phyloP scores from a whole-genome alignment of 495 filamentous ascomycete species.

The Lasiosphaeria ovina region DNA sequence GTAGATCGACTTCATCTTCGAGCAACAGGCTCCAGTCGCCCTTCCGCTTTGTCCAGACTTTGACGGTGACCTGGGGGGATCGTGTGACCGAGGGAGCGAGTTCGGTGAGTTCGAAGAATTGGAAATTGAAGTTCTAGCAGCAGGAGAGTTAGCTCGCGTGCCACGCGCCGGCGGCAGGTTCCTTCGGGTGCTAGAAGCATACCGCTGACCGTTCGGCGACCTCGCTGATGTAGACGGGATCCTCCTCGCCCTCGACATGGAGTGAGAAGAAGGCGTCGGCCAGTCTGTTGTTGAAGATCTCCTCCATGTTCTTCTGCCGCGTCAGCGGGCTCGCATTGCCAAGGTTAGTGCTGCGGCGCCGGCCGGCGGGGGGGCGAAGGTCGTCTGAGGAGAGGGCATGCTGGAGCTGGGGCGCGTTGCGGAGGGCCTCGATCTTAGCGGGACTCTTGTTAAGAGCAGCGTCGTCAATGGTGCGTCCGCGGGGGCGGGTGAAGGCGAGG shows the following conservation, averaged over 20 bases:
- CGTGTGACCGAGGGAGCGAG: constrained; percentile 66
- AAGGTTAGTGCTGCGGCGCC: constrained; percentile 71
- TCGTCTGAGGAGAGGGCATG: constrained; percentile 73
- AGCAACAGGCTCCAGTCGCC: constrained; percentile 64
- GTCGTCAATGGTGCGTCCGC: constrained; percentile 80
- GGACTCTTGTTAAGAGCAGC: constrained; percentile 74
- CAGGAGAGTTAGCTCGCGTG: neutral
- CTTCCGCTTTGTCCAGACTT: constrained; percentile 71
- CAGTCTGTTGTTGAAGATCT: constrained; percentile 66
- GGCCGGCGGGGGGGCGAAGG: constrained; percentile 49
- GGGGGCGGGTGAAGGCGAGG: constrained; percentile 61
- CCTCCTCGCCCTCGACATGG: constrained; percentile 61
- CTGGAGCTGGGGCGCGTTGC: constrained; percentile 53
- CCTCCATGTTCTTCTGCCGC: constrained; percentile 74
- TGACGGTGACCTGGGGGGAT: constrained; percentile 61
- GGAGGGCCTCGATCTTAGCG: constrained; percentile 63
- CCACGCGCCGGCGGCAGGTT: neutral
- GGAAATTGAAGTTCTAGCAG: constrained; percentile 77
- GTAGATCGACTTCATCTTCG: constrained; percentile 67
- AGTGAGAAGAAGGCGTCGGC: constrained; percentile 90
- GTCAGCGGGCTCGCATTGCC: constrained; percentile 61
- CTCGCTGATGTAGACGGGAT: constrained; percentile 91
- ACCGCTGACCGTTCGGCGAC: constrained; percentile 69
- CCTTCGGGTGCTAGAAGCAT: constrained; percentile 16
- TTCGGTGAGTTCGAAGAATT: constrained; percentile 74